phyloP scores from a whole-genome alignment of 2,329 filamentous ascomycete genomes.

The Diaporthe vexans region DNA sequence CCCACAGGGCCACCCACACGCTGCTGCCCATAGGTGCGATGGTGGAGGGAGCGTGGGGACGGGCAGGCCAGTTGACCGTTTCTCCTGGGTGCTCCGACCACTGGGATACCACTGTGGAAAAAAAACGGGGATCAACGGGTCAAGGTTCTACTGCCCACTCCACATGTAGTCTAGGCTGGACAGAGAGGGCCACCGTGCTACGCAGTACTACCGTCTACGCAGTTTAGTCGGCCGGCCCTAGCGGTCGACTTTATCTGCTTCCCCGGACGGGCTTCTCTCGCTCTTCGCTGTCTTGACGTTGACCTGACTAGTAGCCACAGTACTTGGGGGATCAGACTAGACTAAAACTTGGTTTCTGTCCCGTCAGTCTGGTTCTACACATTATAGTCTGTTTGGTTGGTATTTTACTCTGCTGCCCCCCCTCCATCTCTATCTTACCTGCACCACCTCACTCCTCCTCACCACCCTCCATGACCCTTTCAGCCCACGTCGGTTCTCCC shows the following conservation, averaged over 20 bases:
- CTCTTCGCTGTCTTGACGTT: neutral
- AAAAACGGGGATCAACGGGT: slow-evolving; percentile 14
- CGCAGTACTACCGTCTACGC: neutral
- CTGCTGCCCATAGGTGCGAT: neutral
- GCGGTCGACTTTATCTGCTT: slow-evolving; percentile 13
- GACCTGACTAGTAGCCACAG: slow-evolving; percentile 1
- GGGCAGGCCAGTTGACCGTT: slow-evolving; percentile 20
- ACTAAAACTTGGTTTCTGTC: slow-evolving; percentile 17
- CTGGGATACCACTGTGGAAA: neutral
- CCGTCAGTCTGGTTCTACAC: slow-evolving; percentile 1
- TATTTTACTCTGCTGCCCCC: neutral
- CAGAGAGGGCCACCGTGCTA: slow-evolving; percentile 14
- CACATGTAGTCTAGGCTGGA: slow-evolving; percentile 2
- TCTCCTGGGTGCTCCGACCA: neutral
- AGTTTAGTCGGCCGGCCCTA: slow-evolving; percentile 9
- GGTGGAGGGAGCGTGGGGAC: slow-evolving; percentile 23
- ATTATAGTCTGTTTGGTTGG: neutral
- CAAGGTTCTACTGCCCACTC: slow-evolving; percentile 12
- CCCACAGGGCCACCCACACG: neutral
- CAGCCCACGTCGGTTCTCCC: neutral
- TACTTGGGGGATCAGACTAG: neutral
- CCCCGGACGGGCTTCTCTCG: slow-evolving; percentile 22
- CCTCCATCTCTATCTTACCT: neutral
- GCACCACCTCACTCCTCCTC: neutral
- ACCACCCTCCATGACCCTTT: no score